These are phyloP conservation scores for Kuraishia ogatae DNA, from an alignment of 805 yeast species.

Conservation along the genomic window DNA sequence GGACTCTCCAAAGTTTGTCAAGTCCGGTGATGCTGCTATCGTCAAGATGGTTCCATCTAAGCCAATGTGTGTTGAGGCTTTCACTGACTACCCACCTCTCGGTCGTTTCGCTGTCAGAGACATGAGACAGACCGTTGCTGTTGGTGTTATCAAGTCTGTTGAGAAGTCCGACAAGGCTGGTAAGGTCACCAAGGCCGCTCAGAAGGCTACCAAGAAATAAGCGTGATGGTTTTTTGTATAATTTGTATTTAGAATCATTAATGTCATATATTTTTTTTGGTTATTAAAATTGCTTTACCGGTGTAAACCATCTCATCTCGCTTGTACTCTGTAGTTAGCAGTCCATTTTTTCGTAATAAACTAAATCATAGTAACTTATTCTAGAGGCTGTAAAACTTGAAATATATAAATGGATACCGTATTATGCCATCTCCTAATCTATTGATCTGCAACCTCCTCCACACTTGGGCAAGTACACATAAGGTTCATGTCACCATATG, in stretches of 20 bases:
- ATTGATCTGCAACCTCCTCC: constrained; percentile 48
- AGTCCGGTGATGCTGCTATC: constrained; percentile 94
- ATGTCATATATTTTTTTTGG: constrained; percentile 11
- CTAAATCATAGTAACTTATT: too few relatives aligned
- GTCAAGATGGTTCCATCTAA: constrained; percentile 83
- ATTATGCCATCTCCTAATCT: not conserved
- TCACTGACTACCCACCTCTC: too few relatives aligned
- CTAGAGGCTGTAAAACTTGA: not conserved
- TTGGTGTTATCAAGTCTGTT: constrained; percentile 96
- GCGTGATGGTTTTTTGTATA: constrained; percentile 7
- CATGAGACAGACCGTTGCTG: constrained; percentile 99
- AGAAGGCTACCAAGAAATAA: constrained; percentile 72
- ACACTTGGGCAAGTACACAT: constrained; percentile 91
- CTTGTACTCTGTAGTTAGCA: not conserved
- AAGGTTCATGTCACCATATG: constrained; percentile 87
- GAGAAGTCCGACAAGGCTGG: constrained; percentile 82
- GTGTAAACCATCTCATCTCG: too few relatives aligned
- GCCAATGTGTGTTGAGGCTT: constrained; percentile 94
- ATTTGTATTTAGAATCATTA: not conserved
- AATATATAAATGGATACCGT: not conserved
- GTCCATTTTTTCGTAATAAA: not conserved
- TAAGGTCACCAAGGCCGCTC: constrained; percentile 96
- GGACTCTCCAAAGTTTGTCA: constrained; percentile 94
- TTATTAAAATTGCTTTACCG: too few relatives aligned
- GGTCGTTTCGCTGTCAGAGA: constrained; percentile 98